Conservation (phyloP, 1,284 basidiomycete species). For the Irpex sp. region DNA sequence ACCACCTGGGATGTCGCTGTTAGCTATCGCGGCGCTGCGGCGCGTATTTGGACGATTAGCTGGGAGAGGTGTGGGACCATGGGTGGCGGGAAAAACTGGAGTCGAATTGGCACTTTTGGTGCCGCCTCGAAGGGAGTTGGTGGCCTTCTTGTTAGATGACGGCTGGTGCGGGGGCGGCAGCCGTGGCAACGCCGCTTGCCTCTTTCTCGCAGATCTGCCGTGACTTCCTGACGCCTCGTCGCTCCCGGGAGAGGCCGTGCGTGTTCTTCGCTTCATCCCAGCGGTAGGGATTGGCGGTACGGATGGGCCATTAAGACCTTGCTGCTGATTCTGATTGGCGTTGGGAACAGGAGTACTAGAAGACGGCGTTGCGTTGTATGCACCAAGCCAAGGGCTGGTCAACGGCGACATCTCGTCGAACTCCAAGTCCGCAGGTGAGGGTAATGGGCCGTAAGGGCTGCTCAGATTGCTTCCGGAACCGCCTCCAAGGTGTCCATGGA, state of each 20-base stretch:
- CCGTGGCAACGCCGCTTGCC: constrained; percentile 21
- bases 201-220: constrained; percentile 43
- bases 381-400: constrained; percentile 72
- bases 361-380: constrained; percentile 34
- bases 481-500: constrained; percentile 13
- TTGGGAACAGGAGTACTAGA: constrained; percentile 5
- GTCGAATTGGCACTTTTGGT: constrained; percentile 62
- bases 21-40: constrained; percentile 8
- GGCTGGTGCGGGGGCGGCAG: constrained; percentile 2
- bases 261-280: constrained; percentile 24
- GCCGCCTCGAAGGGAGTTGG: constrained; percentile 25
- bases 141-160: neutral
- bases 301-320: constrained; percentile 6
- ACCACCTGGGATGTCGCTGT: constrained; percentile 40
- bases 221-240: constrained; percentile 29
- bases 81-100: constrained; percentile 48
- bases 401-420: constrained; percentile 67
- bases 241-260: constrained; percentile 29
- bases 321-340: neutral
- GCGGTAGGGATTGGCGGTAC: constrained; percentile 15
- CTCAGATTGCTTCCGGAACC: constrained; percentile 14
- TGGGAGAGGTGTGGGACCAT: neutral
- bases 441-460: constrained; percentile 23
- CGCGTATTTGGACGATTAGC: constrained; percentile 29
- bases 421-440: constrained; percentile 53